Conservation (phyloP, 2,329 filamentous ascomycete species). For the Phaeosphaeria sp. region DNA sequence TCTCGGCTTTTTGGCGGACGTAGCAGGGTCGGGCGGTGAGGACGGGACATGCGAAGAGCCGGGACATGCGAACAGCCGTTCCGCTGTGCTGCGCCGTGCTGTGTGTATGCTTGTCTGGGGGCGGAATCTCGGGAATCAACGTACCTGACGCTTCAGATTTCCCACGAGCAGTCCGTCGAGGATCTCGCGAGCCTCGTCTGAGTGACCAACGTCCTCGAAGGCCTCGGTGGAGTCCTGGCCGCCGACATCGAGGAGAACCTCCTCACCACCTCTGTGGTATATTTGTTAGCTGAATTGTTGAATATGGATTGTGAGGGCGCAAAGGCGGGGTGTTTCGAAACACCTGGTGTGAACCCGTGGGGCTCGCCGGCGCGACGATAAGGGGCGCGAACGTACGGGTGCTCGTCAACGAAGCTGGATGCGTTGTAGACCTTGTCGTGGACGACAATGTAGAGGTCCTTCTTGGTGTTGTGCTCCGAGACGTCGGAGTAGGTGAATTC, state of each 20-base stretch:
- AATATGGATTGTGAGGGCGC: not conserved
- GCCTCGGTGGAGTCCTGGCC: constrained; percentile 97
- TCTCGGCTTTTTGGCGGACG: not conserved
- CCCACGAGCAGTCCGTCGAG: constrained; percentile 63
- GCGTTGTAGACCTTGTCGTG: constrained; percentile 97
- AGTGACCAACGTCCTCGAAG: constrained; percentile 99
- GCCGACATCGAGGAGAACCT: constrained; percentile 94
- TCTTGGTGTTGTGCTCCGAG: constrained; percentile 67
- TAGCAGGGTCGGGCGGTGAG: not conserved
- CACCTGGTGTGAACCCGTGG: not conserved
- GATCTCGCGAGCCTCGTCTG: constrained; percentile 96
- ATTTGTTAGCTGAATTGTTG: constrained; percentile 9
- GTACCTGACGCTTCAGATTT: constrained; percentile 48
- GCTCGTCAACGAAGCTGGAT: constrained; percentile 92
- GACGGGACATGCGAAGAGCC: not conserved
- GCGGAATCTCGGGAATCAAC: not conserved
- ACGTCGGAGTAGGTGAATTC: constrained; percentile 52
- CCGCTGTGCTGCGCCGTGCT: not conserved
- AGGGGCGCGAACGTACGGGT: constrained; percentile 70
- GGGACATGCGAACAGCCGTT: too few relatives aligned
- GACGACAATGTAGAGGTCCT: constrained; percentile 88
- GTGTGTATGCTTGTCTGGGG: not conserved
- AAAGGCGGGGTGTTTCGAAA: constrained; percentile 8
- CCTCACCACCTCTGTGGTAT: constrained; percentile 83
- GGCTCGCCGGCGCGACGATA: not conserved